These are phyloP conservation scores for Plasmodium yoelii DNA, from an alignment of 169 alveolate species.

Conservation along the genomic window DNA sequence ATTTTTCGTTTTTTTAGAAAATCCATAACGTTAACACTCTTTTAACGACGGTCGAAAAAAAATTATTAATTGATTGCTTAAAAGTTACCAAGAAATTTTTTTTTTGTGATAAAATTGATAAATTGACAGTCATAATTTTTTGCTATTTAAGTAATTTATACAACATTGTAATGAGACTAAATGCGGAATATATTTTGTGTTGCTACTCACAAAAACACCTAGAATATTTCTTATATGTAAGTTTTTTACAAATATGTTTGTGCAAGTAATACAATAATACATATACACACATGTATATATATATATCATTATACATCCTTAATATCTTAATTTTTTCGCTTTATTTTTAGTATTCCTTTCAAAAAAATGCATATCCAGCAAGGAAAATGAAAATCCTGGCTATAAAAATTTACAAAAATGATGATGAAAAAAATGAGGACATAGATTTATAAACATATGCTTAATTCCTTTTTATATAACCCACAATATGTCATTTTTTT, in stretches of 20 bases:
- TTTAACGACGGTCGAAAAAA: conserved; percentile 60
- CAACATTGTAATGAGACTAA: conserved; percentile 65
- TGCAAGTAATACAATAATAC: neutral
- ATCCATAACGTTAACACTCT: conserved; percentile 40
- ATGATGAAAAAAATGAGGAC: conserved; percentile 24
- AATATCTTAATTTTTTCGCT: neutral
- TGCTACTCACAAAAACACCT: conserved; percentile 65
- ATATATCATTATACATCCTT: neutral
- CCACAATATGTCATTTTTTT: conserved; percentile 1
- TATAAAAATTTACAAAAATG: conserved; percentile 41
- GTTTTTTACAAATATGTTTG: conserved; percentile 5
- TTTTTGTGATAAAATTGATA: conserved; percentile 56
- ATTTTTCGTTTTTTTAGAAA: conserved; percentile 24
- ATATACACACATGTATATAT: conserved; percentile 12
- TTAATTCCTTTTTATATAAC: neutral
- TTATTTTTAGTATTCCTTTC: conserved; percentile 52
- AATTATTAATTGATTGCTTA: conserved; percentile 66
- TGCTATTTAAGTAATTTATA: conserved; percentile 66
- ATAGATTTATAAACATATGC: conserved; percentile 6
- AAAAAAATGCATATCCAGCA: conserved; percentile 20
- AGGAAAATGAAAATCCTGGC: conserved; percentile 35
- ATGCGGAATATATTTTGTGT: conserved; percentile 67
- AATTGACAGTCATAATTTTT: conserved; percentile 59
- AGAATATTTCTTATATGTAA: conserved; percentile 68
- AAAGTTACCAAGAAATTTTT: conserved; percentile 61